Evolutionary conservation across 768 basidiomycete genomes (phyloP), one percentile per base, ranked within the genome.

Genomic region (Suillus fuscotomentosus): DNA sequence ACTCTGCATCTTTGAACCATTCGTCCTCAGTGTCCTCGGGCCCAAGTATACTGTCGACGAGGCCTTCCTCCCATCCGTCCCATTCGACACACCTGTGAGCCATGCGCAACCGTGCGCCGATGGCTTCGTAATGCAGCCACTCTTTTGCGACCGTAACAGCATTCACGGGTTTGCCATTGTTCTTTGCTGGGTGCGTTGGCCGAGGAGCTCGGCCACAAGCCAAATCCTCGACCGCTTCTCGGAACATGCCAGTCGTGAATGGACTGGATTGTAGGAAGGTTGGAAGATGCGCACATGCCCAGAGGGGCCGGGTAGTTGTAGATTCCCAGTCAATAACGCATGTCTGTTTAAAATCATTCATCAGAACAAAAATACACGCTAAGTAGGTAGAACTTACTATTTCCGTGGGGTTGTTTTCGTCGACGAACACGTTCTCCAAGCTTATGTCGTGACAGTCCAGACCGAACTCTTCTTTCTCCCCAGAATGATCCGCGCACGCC

Each of bases 281-380:
- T 0, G 92, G 92, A 3, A 93, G 81, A 71, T 95, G 92, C 0
- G 93, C 91, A 64, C 87, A 88, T 22, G 90, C 88, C 92, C 92
- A 94, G 22, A 95, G 82, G 5, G 92, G 93, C 15, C 93, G 83
- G 10, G 88, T 92, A 13, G 91, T 92, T n/a, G 92, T 94, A 17
- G 92, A 91, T 73, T 95, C 92, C 92, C 91, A 94, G 69, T 95
- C 93, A 48, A 95, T 94, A 64, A 95, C 85, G 70, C 91, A 91
- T 1, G 91, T 91, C 93, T 95, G 70, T 11, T 62, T 3, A 45
- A 39, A 15, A 67, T 50, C 14, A 63, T 53, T 57, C 56, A 65
- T 63, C n/a, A 62, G 65, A 64, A 68, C 53, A 43, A 61, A 65
- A 48, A 36, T 48, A 53, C 43, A 47, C 9, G 5, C 59, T 0